These are phyloP conservation scores for Phytophthora kernoviae DNA, from an alignment of 352 stramenopile species.

Conservation along the genomic window DNA sequence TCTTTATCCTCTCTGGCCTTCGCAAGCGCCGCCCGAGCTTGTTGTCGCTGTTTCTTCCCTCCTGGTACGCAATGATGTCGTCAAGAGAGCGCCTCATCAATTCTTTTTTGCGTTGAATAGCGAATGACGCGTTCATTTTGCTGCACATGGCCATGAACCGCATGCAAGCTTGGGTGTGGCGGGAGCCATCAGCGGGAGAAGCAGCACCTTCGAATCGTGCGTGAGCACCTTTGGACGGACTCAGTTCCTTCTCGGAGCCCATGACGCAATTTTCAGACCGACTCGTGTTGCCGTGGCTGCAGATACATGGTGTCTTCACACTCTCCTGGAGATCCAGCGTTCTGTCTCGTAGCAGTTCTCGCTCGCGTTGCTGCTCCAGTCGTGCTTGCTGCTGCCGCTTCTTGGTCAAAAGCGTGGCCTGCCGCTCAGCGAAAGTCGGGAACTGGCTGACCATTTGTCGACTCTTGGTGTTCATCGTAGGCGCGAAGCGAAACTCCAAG, in stretches of 20 bases:
- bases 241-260: slow-evolving; percentile 7
- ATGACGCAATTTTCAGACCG: slow-evolving; percentile 19
- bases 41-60: slow-evolving; percentile 46
- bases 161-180: slow-evolving; percentile 45
- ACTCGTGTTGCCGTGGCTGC: slow-evolving; percentile 36
- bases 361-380: slow-evolving; percentile 28
- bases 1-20: slow-evolving; percentile 37
- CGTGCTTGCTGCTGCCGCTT: slow-evolving; percentile 35
- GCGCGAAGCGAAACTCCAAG: slow-evolving; percentile 29
- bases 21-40: slow-evolving; percentile 34
- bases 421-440: slow-evolving; percentile 47
- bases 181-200: slow-evolving; percentile 7
- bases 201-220: slow-evolving; percentile 6
- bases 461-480: slow-evolving; percentile 45
- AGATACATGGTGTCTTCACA: slow-evolving; percentile 52
- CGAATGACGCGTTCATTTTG: slow-evolving; percentile 53
- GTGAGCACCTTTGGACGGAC: slow-evolving; percentile 17
- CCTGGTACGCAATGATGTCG: slow-evolving; percentile 58
- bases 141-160: slow-evolving; percentile 62
- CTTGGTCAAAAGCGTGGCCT: slow-evolving; percentile 25
- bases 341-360: slow-evolving; percentile 25
- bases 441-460: slow-evolving; percentile 40
- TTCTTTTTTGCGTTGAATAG: slow-evolving; percentile 51
- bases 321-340: slow-evolving; percentile 37
- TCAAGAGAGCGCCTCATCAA: slow-evolving; percentile 54